Percentiles rank a stretch among this genome's conserved stretches.
phyloP scores from a whole-genome alignment of 352 stramenopile species.

The Phytophthora tubulina region DNA sequence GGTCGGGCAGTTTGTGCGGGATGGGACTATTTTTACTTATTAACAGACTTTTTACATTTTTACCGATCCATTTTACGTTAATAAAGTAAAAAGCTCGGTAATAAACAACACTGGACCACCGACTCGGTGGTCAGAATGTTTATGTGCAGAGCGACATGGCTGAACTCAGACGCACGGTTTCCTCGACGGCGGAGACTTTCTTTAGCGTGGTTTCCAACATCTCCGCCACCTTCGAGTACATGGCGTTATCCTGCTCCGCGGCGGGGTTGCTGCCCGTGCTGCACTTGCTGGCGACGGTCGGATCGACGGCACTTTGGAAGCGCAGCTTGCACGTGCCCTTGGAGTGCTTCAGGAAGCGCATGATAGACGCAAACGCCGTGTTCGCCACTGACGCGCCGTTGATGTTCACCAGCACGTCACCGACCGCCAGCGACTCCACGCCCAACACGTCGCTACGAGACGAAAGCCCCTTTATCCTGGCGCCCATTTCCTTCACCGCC shows the following conservation, averaged over 20 bases:
- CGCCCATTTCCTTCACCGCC: conserved; percentile 55
- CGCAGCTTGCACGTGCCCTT: conserved; percentile 82
- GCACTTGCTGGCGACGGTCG: conserved; percentile 30
- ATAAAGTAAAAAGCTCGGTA: no score
- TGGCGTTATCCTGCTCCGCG: conserved; percentile 47
- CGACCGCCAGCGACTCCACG: conserved; percentile 60
- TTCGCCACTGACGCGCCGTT: conserved; percentile 70
- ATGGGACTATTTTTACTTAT: no score
- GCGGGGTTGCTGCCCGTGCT: conserved; percentile 45
- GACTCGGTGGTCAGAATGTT: neutral
- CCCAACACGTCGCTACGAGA: conserved; percentile 78
- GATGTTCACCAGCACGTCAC: conserved; percentile 80
- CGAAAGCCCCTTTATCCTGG: conserved; percentile 72
- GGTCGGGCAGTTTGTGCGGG: no score
- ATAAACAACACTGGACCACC: no score
- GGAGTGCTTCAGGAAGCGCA: conserved; percentile 81
- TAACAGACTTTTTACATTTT: no score
- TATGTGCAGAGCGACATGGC: conserved; percentile 77
- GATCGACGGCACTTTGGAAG: conserved; percentile 49
- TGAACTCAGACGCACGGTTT: conserved; percentile 78
- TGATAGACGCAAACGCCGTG: conserved; percentile 72
- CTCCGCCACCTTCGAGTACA: conserved; percentile 75
- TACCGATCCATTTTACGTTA: no score
- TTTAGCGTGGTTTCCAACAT: conserved; percentile 81
- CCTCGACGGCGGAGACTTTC: conserved; percentile 79